A percentile compares a stretch with the other conserved stretches of the same genome.
Evolutionary conservation across 73 alveolate species (phyloP).

Genomic region (Symbiodinium natans): DNA sequence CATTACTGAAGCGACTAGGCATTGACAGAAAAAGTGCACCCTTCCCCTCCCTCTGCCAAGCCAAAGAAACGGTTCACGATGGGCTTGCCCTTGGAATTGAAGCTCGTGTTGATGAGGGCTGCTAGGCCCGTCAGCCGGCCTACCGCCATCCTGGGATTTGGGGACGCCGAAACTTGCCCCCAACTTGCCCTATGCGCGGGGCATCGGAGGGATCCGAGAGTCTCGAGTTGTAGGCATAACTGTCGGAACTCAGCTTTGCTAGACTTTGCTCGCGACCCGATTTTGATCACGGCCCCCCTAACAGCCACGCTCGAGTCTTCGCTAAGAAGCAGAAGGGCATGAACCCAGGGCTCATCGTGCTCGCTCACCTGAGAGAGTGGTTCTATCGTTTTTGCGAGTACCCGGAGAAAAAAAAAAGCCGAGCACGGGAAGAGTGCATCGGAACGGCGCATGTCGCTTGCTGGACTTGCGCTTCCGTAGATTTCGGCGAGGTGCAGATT

Average conservation of each 20-base stretch:
- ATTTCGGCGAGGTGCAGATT: neutral
- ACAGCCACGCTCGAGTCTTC: too few relatives aligned
- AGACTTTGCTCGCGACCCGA: too few relatives aligned
- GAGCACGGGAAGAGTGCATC: neutral
- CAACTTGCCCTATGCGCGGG: too few relatives aligned
- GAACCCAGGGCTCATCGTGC: slow-evolving; percentile 69
- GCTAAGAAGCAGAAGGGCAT: slow-evolving; percentile 40
- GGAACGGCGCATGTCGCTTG: neutral
- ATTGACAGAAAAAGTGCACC: too few relatives aligned
- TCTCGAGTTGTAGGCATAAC: too few relatives aligned
- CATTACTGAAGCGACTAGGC: too few relatives aligned
- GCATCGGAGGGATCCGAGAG: too few relatives aligned
- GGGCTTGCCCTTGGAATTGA: slow-evolving; percentile 92
- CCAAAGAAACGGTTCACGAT: slow-evolving; percentile 42
- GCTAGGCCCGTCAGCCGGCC: slow-evolving; percentile 65
- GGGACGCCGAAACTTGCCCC: too few relatives aligned
- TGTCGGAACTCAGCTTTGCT: too few relatives aligned
- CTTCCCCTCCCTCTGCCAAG: neutral
- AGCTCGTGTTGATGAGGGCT: slow-evolving; percentile 88
- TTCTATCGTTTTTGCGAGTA: neutral
- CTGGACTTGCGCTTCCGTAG: neutral
- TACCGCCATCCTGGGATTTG: slow-evolving; percentile 34
- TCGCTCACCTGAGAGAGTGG: neutral
- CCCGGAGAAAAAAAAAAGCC: too few relatives aligned
- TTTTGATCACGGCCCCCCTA: too few relatives aligned